A percentile compares a stretch with the other conserved stretches of the same genome.
phyloP scores from a whole-genome alignment of 2,329 filamentous ascomycete genomes.

The Talaromyces sp. region DNA sequence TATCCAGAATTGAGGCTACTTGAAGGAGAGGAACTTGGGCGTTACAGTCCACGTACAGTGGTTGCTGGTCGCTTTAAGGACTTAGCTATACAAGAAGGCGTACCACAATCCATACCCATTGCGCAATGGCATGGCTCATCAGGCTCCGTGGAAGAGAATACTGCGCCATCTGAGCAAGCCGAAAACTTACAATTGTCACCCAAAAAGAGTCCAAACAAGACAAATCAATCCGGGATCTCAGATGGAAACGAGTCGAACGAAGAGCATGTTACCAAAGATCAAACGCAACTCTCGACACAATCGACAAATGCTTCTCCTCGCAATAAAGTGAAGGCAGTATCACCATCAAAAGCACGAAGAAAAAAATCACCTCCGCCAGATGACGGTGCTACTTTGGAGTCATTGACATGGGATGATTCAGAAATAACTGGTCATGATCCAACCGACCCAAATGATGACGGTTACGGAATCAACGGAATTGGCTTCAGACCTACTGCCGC shows the following conservation, averaged over 20 bases:
- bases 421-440: slow-evolving; percentile 63
- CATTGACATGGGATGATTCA: slow-evolving; percentile 56
- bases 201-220: neutral
- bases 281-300: neutral
- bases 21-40: slow-evolving; percentile 34
- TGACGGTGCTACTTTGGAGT: slow-evolving; percentile 21
- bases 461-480: slow-evolving; percentile 63
- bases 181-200: slow-evolving; percentile 13
- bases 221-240: neutral
- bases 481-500: slow-evolving; percentile 63
- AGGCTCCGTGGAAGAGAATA: neutral
- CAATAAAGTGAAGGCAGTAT: slow-evolving; percentile 26
- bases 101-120: neutral
- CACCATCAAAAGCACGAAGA: slow-evolving; percentile 28
- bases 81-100: slow-evolving; percentile 37
- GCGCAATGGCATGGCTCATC: slow-evolving; percentile 10
- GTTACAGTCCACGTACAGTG: slow-evolving; percentile 40
- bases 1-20: slow-evolving; percentile 32
- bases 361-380: slow-evolving; percentile 37
- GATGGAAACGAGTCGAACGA: neutral
- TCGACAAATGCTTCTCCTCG: slow-evolving; percentile 20
- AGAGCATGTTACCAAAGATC: neutral
- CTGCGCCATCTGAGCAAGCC: neutral
- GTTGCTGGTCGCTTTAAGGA: slow-evolving; percentile 43
- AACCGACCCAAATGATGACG: slow-evolving; percentile 59